Conservation (phyloP, 306 rosid species). For the apple (Malus domestica) region DNA sequence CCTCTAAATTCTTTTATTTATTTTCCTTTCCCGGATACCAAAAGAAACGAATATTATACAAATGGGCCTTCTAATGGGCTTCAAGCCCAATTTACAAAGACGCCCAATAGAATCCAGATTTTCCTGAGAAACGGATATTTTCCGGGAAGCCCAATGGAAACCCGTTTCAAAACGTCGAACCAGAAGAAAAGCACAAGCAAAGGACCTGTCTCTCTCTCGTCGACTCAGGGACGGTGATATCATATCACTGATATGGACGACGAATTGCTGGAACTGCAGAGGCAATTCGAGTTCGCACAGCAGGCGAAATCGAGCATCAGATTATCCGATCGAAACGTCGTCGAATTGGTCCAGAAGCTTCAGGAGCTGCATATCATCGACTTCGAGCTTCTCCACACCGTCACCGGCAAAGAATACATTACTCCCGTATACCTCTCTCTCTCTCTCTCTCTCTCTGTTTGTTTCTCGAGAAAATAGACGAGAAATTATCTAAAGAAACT, state of each 20-base stretch:
- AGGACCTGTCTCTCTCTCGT: background rate
- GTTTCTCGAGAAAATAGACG: background rate
- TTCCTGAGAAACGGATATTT: background rate
- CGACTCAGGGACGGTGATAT: background rate
- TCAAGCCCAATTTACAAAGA: background rate
- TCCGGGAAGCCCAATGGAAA: background rate
- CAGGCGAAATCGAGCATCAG: constrained; percentile 88
- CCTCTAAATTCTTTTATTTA: background rate
- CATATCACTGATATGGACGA: no score
- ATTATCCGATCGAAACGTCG: constrained; percentile 92
- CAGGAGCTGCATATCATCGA: constrained; percentile 88
- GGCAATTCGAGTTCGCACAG: constrained; percentile 94
- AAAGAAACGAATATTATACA: background rate
- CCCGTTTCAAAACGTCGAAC: background rate
- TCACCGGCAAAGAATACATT: constrained; percentile 94
- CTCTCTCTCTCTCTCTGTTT: background rate
- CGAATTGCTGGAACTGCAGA: constrained; percentile 87
- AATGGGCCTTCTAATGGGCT: background rate
- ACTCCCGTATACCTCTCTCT: constrained; percentile 55
- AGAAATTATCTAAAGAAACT: background rate
- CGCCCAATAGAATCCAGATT: background rate
- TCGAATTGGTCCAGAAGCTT: constrained; percentile 88
- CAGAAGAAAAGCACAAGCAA: background rate
- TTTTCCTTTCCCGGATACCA: background rate
- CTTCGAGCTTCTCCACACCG: constrained; percentile 92